Conservation (phyloP, 495 filamentous ascomycete species). For the Echria macrotheca region DNA sequence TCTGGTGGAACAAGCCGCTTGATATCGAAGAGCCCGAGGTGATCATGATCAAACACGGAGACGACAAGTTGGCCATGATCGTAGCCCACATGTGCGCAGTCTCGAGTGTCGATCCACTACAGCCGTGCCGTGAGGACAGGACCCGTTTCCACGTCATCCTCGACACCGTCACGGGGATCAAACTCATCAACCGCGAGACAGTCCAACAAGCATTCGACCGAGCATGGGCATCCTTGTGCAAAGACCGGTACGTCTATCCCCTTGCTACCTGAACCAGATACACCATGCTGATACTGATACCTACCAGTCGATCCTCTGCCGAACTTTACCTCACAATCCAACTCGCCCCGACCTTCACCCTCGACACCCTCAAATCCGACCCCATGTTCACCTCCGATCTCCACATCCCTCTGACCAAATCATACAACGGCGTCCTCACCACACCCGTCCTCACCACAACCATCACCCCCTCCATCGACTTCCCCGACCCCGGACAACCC, state of each 20-base stretch:
- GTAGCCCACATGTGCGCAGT: background rate
- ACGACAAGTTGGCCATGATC: background rate
- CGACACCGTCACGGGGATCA: background rate
- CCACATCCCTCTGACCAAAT: background rate
- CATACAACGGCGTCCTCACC: background rate
- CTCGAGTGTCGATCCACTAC: background rate
- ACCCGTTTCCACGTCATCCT: background rate
- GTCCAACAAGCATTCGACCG: background rate
- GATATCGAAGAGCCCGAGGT: conserved; percentile 2
- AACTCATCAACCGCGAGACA: background rate
- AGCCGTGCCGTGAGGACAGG: background rate
- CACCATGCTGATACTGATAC: background rate
- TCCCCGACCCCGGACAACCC: background rate
- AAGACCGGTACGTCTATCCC: background rate
- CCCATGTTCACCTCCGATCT: background rate
- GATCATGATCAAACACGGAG: background rate
- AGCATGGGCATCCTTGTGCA: background rate
- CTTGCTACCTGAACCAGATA: background rate
- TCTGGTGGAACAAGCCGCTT: background rate
- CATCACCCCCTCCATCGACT: background rate
- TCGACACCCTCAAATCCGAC: background rate
- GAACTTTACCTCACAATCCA: background rate
- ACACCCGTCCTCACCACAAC: background rate
- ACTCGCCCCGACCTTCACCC: background rate
- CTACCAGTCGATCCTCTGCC: background rate